phyloP scores from a whole-genome alignment of 2,329 filamentous ascomycete genomes.

The Nemania sp. region DNA sequence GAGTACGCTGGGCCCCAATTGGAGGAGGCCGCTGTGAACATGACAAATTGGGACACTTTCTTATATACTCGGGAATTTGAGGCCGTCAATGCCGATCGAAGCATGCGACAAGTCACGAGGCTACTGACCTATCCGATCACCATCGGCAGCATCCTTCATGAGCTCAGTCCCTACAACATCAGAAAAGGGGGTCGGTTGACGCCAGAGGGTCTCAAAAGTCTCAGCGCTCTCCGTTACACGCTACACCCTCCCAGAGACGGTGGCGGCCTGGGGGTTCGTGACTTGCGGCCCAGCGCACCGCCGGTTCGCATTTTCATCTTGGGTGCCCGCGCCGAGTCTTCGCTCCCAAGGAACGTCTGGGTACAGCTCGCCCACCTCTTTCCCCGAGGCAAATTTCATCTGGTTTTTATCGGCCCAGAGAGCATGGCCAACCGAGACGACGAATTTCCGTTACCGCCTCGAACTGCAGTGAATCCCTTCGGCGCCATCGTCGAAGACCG shows the following conservation, averaged over 20 bases:
- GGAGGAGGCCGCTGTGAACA: constrained; percentile 91
- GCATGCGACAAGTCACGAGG: constrained; percentile 89
- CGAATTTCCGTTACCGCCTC: constrained; percentile 87
- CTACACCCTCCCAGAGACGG: constrained; percentile 86
- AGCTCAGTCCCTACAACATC: constrained; percentile 89
- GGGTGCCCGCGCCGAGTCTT: constrained; percentile 95
- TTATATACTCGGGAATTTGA: constrained; percentile 90
- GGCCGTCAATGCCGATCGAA: constrained; percentile 87
- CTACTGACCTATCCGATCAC: constrained; percentile 93
- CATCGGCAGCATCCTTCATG: constrained; percentile 87
- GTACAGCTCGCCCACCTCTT: constrained; percentile 93
- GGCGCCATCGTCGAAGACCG: constrained; percentile 93
- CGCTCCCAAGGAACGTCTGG: constrained; percentile 91
- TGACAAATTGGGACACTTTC: constrained; percentile 98
- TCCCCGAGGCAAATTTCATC: constrained; percentile 84
- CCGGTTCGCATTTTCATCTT: constrained; percentile 91
- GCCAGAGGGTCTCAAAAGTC: constrained; percentile 86
- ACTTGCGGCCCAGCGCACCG: constrained; percentile 81
- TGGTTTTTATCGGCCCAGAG: constrained; percentile 95
- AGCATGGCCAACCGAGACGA: constrained; percentile 92
- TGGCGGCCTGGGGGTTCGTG: constrained; percentile 73
- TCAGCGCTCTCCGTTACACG: constrained; percentile 90
- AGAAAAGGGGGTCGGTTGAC: constrained; percentile 77
- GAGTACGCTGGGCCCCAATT: constrained; percentile 87
- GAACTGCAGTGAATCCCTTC: constrained; percentile 85